Conservation (phyloP, 805 yeast species). For the Candida vaughaniae region DNA sequence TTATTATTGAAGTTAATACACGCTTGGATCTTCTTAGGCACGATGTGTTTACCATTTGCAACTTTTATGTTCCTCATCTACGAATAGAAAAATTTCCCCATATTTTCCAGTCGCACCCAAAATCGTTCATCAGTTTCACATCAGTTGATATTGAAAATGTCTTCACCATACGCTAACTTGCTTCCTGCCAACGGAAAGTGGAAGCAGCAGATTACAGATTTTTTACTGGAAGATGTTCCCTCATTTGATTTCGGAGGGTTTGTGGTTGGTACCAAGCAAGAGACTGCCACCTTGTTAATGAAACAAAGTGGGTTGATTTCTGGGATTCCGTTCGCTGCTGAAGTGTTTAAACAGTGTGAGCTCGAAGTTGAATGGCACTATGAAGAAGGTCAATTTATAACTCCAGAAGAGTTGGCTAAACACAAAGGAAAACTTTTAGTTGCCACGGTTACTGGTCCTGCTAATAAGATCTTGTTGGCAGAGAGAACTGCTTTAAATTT, state of each 20-base stretch:
- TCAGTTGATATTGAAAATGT: too few relatives aligned
- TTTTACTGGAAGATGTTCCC: conserved; percentile 87
- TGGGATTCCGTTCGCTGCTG: conserved; percentile 88
- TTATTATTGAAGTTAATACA: too few relatives aligned
- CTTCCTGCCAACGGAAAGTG: conserved; percentile 78
- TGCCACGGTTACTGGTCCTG: conserved; percentile 79
- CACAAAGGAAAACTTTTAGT: conserved; percentile 59
- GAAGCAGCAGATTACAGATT: conserved; percentile 73
- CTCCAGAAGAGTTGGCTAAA: conserved; percentile 44
- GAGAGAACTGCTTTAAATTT: conserved; percentile 86
- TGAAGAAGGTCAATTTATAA: conserved; percentile 60
- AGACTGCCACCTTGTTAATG: conserved; percentile 77
- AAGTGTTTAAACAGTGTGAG: conserved; percentile 76
- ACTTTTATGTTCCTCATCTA: too few relatives aligned
- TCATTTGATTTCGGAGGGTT: conserved; percentile 92
- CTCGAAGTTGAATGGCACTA: conserved; percentile 70
- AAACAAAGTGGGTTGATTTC: conserved; percentile 77
- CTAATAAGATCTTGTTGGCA: conserved; percentile 72
- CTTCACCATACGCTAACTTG: conserved; percentile 35
- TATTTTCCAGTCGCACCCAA: too few relatives aligned
- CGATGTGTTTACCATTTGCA: too few relatives aligned
- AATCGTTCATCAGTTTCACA: too few relatives aligned
- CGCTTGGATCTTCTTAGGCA: too few relatives aligned
- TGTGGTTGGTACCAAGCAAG: conserved; percentile 79
- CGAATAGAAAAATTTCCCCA: too few relatives aligned